Evolutionary conservation across 2,329 filamentous ascomycete species (phyloP).

Genomic region (Cladophialophora exuberans): DNA sequence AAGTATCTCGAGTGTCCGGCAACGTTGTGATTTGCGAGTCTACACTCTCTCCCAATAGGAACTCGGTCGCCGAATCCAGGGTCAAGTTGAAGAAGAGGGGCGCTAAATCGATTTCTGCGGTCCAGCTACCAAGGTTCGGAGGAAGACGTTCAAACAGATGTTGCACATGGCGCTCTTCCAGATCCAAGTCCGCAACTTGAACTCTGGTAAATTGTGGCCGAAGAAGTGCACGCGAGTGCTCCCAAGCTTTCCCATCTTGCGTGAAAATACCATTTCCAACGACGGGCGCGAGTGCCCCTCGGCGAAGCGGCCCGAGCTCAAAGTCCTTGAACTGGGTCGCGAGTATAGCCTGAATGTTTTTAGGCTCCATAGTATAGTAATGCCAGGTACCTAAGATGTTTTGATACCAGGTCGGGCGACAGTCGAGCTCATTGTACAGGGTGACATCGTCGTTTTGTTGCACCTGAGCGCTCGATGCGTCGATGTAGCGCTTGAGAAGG

Average conservation of each 20-base stretch:
- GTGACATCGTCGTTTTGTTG: background rate
- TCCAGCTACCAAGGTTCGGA: background rate
- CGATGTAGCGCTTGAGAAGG: background rate
- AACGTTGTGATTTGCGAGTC: conserved; percentile 51
- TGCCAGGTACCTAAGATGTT: background rate
- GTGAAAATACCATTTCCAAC: conserved; percentile 45
- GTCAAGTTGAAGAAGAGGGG: conserved; percentile 47
- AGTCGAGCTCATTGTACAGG: background rate
- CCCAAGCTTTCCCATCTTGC: conserved; percentile 50
- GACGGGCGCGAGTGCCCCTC: background rate
- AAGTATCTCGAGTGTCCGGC: conserved; percentile 62
- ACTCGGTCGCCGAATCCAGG: conserved; percentile 88
- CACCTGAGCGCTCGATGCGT: background rate
- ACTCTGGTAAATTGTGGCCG: conserved; percentile 56
- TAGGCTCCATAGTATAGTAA: background rate
- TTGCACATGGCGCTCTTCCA: conserved; percentile 58
- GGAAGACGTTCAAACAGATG: conserved; percentile 5
- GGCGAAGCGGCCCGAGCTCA: conserved; percentile 67
- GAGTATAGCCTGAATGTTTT: conserved; percentile 60
- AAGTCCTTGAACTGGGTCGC: conserved; percentile 81
- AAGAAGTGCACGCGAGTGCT: conserved; percentile 44
- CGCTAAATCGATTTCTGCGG: background rate
- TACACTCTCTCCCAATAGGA: conserved; percentile 77
- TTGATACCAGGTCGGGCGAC: background rate
- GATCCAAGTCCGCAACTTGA: conserved; percentile 56